Base-by-base conservation (phyloP, 306 rosid genomes). In the Vigna unguiculata region DNA sequence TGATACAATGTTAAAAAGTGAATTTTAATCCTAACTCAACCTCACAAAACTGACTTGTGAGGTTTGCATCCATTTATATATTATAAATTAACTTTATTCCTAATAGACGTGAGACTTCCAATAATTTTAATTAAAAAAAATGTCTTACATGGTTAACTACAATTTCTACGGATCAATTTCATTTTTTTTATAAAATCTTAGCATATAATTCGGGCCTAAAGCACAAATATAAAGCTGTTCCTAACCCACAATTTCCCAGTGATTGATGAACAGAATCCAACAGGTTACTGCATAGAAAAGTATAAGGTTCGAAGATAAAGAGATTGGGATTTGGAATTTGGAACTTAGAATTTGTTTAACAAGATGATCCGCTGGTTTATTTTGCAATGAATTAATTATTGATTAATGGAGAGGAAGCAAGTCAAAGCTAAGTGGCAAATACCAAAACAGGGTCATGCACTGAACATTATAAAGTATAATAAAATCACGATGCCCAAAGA, bases 241-340 rank as follows among this genome's bases (percentile, higher is more conserved):
- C 40, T 58, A 58, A 25, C 10, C 40, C 64, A 25, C 36, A 57
- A 11, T 21, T 54, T 53, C 15, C 6, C 6, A 1, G 9, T 59
- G 41, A 15, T 52, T 71, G 51, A 54, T 72, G 14, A 72, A 22
- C n/a, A 38, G 40, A 38, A 38, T 22, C 66, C 20, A 30, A 49
- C 61, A 28, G 6, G 52, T 49, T 70, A 19, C 14, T 32, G 22
- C 40, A 54, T 36, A 12, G 5, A 54, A 54, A 38, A 66, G 77
- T 47, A 52, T 30, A 36, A 36, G 76, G 21, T 53, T 71, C 75
- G 20, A 71, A 51, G 13, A n/a, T 49, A 17, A 34, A 6, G 19
- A 49, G n/a, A 59, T 14, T 41, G 46, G 4, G 17, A 24, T 59
- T 25, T 17, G 69, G 30, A 25, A 24, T 59, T 30, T 30, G 6